Evolutionary conservation across 768 basidiomycete genomes (phyloP).

Genomic region (Cyclocybe cylindracea): DNA sequence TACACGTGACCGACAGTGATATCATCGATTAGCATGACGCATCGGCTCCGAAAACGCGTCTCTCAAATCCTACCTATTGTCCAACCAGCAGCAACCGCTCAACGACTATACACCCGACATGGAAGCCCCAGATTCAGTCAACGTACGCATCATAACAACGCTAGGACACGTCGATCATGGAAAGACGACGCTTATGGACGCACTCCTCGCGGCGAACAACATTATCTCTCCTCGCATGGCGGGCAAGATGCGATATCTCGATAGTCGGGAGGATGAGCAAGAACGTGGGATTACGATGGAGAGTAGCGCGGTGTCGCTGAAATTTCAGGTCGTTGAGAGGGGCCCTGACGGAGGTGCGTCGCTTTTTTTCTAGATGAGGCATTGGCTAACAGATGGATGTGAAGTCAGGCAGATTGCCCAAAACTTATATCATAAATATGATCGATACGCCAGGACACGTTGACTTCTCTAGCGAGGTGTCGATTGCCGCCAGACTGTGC

Average conservation of each 20-base stretch:
- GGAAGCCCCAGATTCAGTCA: conserved; percentile 40
- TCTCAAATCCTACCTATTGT: not conserved
- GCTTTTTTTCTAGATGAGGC: conserved; percentile 1
- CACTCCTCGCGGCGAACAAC: conserved; percentile 93
- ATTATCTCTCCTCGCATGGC: conserved; percentile 95
- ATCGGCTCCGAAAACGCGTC: not conserved
- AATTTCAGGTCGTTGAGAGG: conserved; percentile 78
- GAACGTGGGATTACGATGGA: conserved; percentile 99
- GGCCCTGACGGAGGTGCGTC: conserved; percentile 56
- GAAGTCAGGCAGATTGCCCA: conserved; percentile 50
- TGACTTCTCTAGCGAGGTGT: conserved; percentile 97
- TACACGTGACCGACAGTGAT: conserved; percentile 15
- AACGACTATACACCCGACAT: conserved; percentile 17
- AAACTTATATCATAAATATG: conserved; percentile 87
- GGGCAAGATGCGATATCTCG: conserved; percentile 94
- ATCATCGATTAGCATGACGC: not conserved
- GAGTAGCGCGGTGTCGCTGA: conserved; percentile 89
- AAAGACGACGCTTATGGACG: conserved; percentile 95
- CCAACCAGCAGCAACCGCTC: not conserved
- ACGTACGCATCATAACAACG: conserved; percentile 80
- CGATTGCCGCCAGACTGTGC: conserved; percentile 88
- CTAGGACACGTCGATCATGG: conserved; percentile 95
- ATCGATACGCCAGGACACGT: conserved; percentile 99
- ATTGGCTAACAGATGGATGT: not conserved
- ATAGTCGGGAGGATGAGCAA: conserved; percentile 96